Evolutionary conservation across 805 yeast species (phyloP).

Genomic region (Lachancea sp.): DNA sequence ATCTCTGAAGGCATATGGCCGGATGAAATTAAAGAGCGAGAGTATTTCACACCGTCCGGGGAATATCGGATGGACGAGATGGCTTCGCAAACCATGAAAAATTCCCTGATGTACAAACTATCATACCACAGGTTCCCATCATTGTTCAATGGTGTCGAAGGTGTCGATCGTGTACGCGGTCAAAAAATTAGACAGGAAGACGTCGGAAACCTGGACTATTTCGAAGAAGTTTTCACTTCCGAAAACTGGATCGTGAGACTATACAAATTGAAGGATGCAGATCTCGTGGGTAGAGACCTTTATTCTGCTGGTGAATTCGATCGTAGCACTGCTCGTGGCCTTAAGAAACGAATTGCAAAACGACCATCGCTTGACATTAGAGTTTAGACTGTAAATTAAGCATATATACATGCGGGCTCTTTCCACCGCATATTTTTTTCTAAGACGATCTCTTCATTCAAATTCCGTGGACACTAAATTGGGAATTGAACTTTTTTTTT

Average conservation of each 20-base stretch:
- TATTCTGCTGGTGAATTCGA: slow-evolving; percentile 51
- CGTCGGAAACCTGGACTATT: slow-evolving; percentile 55
- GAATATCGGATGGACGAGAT: slow-evolving; percentile 80
- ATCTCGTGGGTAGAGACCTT: slow-evolving; percentile 77
- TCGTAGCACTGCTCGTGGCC: slow-evolving; percentile 29
- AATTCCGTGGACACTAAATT: too few species aligned
- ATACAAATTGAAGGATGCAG: slow-evolving; percentile 84
- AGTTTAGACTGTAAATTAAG: slow-evolving; percentile 14
- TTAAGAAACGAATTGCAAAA: slow-evolving; percentile 39
- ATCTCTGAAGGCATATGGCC: slow-evolving; percentile 99
- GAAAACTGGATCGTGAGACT: slow-evolving; percentile 97
- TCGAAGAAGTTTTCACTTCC: slow-evolving; percentile 91
- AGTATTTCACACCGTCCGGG: slow-evolving; percentile 76
- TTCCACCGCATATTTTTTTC: too few species aligned
- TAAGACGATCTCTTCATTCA: too few species aligned
- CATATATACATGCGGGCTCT: slow-evolving; percentile 2
- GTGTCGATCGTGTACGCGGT: slow-evolving; percentile 80
- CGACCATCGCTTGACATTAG: slow-evolving; percentile 52
- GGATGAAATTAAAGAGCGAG: slow-evolving; percentile 85
- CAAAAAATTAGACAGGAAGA: slow-evolving; percentile 56
- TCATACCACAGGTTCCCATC: slow-evolving; percentile 82
- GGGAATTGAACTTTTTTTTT: too few species aligned
- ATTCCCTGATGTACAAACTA: slow-evolving; percentile 92
- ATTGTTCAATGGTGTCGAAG: slow-evolving; percentile 50
- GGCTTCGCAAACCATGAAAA: slow-evolving; percentile 80